Evolutionary conservation across 306 rosid genomes (phyloP).

Genomic region (Erythrophleum fordii): DNA sequence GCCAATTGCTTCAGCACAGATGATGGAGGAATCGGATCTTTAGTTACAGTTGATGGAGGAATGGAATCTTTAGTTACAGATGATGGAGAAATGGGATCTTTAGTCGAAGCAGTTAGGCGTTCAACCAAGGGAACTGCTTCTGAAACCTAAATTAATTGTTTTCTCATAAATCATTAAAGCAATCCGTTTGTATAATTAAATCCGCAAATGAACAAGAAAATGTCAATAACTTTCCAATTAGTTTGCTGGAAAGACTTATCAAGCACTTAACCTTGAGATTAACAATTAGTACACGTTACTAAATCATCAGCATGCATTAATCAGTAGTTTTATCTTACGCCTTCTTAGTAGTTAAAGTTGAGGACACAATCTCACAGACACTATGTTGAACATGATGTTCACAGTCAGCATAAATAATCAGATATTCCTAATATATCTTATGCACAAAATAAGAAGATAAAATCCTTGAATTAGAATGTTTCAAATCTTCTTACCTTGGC

Average conservation of each 20-base stretch:
- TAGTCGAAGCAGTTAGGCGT: slow-evolving; percentile 53
- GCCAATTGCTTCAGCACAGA: slow-evolving; percentile 86
- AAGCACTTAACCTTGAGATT: slow-evolving; percentile 15
- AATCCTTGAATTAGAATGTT: slow-evolving; percentile 22
- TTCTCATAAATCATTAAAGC: slow-evolving; percentile 35
- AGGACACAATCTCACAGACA: neutral
- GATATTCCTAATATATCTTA: slow-evolving; percentile 30
- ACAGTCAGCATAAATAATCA: slow-evolving; percentile 22
- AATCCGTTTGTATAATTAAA: slow-evolving; percentile 24
- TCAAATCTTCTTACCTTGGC: slow-evolving; percentile 66
- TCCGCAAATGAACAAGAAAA: slow-evolving; percentile 28
- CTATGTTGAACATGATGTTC: neutral
- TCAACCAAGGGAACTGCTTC: slow-evolving; percentile 71
- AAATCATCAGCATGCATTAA: slow-evolving; percentile 23
- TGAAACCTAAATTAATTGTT: slow-evolving; percentile 51
- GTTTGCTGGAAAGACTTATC: slow-evolving; percentile 18
- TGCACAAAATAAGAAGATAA: slow-evolving; percentile 11
- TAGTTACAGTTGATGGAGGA: slow-evolving; percentile 58
- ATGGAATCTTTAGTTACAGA: slow-evolving; percentile 43
- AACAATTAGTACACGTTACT: slow-evolving; percentile 9
- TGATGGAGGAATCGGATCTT: slow-evolving; percentile 61
- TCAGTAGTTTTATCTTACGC: slow-evolving; percentile 10
- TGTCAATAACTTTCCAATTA: slow-evolving; percentile 5
- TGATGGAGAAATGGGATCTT: slow-evolving; percentile 58
- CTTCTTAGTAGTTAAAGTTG: neutral